A percentile compares a stretch with the other conserved stretches of the same genome.
Evolutionary conservation across 371 early-diverging fungal genomes (phyloP).

Genomic region (Mortierella sp.): DNA sequence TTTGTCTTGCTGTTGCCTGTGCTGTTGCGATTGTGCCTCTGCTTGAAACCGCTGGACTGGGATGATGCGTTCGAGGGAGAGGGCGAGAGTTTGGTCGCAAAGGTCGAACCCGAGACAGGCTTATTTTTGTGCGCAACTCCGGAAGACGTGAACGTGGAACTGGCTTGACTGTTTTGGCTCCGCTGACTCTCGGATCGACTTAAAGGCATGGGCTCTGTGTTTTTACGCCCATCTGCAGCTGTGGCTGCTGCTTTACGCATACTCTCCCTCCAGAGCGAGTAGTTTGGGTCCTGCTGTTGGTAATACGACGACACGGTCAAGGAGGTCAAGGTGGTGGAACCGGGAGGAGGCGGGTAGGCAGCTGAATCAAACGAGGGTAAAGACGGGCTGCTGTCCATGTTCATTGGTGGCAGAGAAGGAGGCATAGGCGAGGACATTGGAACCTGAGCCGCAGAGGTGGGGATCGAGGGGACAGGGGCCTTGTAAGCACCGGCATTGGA

Average conservation of each 20-base stretch:
- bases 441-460: background rate
- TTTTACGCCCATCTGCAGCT: conserved; percentile 32
- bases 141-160: conserved; percentile 19
- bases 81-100: conserved; percentile 31
- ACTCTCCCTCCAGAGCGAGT: conserved; percentile 38
- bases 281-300: conserved; percentile 24
- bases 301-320: background rate
- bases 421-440: too few relatives aligned
- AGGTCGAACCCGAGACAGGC: conserved; percentile 36
- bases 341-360: conserved; percentile 3
- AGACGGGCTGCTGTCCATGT: background rate
- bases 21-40: background rate
- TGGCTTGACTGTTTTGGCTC: conserved; percentile 17
- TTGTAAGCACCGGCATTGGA: conserved; percentile 35
- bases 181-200: conserved; percentile 25
- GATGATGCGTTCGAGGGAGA: conserved; percentile 35
- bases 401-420: too few relatives aligned
- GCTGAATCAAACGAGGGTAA: conserved; percentile 17
- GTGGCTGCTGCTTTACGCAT: conserved; percentile 40
- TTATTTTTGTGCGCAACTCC: conserved; percentile 6
- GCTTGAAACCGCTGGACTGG: conserved; percentile 20
- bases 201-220: background rate
- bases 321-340: conserved; percentile 13
- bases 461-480: conserved; percentile 39
- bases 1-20: background rate